Conservation (phyloP, 768 basidiomycete genomes). For the Panaeolus papilionaceus region DNA sequence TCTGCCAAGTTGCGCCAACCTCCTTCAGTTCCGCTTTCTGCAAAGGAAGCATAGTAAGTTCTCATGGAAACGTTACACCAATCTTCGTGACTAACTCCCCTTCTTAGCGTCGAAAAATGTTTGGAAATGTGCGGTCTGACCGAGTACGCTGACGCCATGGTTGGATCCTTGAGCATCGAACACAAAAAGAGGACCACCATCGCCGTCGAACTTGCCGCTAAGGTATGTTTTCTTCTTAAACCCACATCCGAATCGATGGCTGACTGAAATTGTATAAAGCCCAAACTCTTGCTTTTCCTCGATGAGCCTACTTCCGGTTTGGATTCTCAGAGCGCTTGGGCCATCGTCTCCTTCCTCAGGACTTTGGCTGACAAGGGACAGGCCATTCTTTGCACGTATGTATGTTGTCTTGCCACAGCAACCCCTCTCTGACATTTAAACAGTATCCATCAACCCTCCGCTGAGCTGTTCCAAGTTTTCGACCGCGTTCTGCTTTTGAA, state of each 20-base stretch:
- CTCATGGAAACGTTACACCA: background rate
- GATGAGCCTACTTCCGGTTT: constrained; percentile 91
- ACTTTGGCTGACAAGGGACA: constrained; percentile 82
- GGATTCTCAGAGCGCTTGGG: constrained; percentile 88
- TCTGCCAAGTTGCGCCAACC: constrained; percentile 85
- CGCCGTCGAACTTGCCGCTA: constrained; percentile 86
- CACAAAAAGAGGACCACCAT: constrained; percentile 84
- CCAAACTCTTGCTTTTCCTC: constrained; percentile 80
- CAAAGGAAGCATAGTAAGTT: constrained; percentile 81
- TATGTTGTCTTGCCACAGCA: constrained; percentile 10
- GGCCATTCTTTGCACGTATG: constrained; percentile 85
- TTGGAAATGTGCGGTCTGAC: constrained; percentile 69
- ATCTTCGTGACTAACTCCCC: background rate
- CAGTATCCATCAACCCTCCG: constrained; percentile 73
- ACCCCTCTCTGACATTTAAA: background rate
- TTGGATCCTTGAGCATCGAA: constrained; percentile 69
- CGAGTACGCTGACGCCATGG: constrained; percentile 62
- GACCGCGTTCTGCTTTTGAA: constrained; percentile 77
- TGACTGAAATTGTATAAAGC: constrained; percentile 45
- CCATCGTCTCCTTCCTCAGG: constrained; percentile 75
- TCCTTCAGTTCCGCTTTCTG: constrained; percentile 58
- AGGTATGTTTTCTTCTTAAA: constrained; percentile 50
- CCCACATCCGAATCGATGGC: background rate
- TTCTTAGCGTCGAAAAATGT: constrained; percentile 47
- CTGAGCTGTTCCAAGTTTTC: constrained; percentile 60